Conservation (phyloP, 371 early-diverging fungal species). For the Batrachochytrium dendrobatidis region DNA sequence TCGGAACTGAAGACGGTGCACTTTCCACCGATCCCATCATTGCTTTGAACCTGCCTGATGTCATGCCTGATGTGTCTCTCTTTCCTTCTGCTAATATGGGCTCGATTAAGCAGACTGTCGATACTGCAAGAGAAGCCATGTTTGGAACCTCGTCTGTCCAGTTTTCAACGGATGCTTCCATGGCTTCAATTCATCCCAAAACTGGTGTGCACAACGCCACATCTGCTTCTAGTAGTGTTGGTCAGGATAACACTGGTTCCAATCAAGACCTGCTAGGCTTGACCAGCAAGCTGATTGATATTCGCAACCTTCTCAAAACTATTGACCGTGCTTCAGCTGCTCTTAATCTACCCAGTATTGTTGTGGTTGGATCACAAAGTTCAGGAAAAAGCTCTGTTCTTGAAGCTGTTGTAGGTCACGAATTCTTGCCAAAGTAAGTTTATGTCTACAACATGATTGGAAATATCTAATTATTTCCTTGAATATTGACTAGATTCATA, state of each 20-base stretch:
- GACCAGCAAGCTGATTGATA: conserved; percentile 88
- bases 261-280: conserved; percentile 68
- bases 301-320: conserved; percentile 83
- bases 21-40: conserved; percentile 4
- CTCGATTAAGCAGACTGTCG: not conserved
- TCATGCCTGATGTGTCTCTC: not conserved
- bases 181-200: not conserved
- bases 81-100: not conserved
- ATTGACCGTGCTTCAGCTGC: conserved; percentile 39
- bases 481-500: not conserved
- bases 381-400: conserved; percentile 98
- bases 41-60: not conserved
- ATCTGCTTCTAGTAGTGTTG: conserved; percentile 4
- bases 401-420: conserved; percentile 98
- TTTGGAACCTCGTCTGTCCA: not conserved
- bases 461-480: not conserved
- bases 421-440: conserved; percentile 94
- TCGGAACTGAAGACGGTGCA: not conserved
- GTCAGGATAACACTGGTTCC: too few relatives aligned
- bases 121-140: not conserved
- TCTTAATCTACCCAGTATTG: conserved; percentile 88
- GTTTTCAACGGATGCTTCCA: not conserved
- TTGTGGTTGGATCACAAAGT: conserved; percentile 96
- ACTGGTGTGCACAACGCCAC: conserved; percentile 3
- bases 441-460: not conserved